Conservation (phyloP, 2,329 filamentous ascomycete genomes). For the Aspergillus novofumigatus region DNA sequence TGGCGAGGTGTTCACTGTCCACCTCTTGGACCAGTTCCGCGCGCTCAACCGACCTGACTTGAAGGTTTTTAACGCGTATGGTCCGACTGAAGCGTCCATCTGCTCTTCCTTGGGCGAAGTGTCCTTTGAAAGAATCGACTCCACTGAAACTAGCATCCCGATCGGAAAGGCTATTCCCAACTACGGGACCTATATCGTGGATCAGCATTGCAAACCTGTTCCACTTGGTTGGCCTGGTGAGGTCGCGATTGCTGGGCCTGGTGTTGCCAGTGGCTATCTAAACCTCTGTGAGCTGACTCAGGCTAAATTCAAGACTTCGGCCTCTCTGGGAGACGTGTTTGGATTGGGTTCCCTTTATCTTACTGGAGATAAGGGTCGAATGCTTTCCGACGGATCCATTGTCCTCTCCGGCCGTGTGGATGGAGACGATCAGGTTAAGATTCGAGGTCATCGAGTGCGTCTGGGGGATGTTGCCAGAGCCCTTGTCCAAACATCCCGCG, state of each 20-base stretch:
- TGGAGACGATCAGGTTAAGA: slow-evolving; percentile 8
- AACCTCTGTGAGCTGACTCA: slow-evolving; percentile 2
- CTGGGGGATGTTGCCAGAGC: slow-evolving; percentile 5
- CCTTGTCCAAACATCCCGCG: slow-evolving; percentile 1
- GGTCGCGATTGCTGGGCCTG: slow-evolving; percentile 4
- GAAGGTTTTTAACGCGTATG: slow-evolving; percentile 4
- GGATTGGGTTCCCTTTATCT: neutral
- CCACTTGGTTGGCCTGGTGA: slow-evolving; percentile 7
- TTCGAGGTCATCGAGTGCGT: slow-evolving; percentile 7
- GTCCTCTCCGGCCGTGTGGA: slow-evolving; percentile 6
- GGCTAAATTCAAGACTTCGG: neutral
- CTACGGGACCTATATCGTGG: slow-evolving; percentile 7
- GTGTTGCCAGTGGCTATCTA: slow-evolving; percentile 3
- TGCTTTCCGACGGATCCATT: slow-evolving; percentile 6
- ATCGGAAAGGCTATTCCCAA: slow-evolving; percentile 6
- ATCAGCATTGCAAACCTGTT: slow-evolving; percentile 2
- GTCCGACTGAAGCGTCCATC: slow-evolving; percentile 6
- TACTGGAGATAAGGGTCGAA: slow-evolving; percentile 8
- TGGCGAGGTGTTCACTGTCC: slow-evolving; percentile 3
- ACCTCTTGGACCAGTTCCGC: slow-evolving; percentile 5
- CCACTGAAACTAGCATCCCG: neutral
- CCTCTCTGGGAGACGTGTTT: neutral
- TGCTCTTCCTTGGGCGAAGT: slow-evolving; percentile 5
- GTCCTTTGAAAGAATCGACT: neutral
- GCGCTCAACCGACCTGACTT: neutral